Evolutionary conservation across 108 stramenopile genomes (phyloP).

Genomic region (Skeletonema tropicum): DNA sequence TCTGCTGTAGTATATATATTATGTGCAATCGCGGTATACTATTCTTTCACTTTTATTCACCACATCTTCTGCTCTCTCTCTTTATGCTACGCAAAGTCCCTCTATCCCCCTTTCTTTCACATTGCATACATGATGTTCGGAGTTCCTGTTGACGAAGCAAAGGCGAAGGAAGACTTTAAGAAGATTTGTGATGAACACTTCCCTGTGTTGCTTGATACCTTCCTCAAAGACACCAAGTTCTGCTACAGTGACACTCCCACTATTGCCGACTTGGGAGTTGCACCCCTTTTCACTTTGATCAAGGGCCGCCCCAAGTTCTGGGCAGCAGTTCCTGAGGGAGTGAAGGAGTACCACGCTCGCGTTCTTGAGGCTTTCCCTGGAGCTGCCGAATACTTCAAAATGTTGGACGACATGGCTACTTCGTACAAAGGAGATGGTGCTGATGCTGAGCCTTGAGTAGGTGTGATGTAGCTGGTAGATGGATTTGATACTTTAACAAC

Average conservation of each 20-base stretch:
- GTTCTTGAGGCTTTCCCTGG: slow-evolving; percentile 40
- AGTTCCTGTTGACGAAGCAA: slow-evolving; percentile 23
- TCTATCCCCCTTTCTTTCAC: slow-evolving; percentile 31
- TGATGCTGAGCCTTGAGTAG: slow-evolving; percentile 35
- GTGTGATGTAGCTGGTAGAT: no score
- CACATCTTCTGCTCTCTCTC: not conserved
- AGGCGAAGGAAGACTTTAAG: slow-evolving; percentile 40
- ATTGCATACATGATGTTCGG: slow-evolving; percentile 48
- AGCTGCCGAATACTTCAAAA: slow-evolving; percentile 27
- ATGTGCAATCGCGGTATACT: not conserved
- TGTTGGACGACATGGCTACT: slow-evolving; percentile 28
- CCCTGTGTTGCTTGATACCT: slow-evolving; percentile 29
- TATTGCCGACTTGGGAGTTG: slow-evolving; percentile 51
- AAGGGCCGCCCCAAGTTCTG: slow-evolving; percentile 44
- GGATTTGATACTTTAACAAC: no score
- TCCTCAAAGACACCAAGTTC: slow-evolving; percentile 48
- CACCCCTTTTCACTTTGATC: slow-evolving; percentile 35
- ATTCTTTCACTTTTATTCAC: not conserved
- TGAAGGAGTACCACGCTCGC: slow-evolving; percentile 40
- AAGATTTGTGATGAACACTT: slow-evolving; percentile 32
- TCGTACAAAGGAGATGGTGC: slow-evolving; percentile 35
- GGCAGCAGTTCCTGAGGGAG: slow-evolving; percentile 26
- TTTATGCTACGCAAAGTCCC: not conserved
- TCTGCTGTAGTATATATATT: not conserved
- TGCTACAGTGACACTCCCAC: slow-evolving; percentile 50